Conservation (phyloP, 345 rosid genomes). For the Pistacia integerrima region DNA sequence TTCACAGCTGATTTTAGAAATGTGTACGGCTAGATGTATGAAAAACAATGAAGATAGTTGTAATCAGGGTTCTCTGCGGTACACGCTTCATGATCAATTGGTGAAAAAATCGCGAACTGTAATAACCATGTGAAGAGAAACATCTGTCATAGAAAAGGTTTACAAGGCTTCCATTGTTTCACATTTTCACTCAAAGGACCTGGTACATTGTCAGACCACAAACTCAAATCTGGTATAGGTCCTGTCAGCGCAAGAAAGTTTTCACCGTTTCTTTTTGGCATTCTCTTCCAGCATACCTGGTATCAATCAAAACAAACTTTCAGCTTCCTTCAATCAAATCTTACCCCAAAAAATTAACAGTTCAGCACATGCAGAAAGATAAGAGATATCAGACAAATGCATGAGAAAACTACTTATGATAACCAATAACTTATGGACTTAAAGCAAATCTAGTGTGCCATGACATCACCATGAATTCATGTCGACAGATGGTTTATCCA, state of each 20-base stretch:
- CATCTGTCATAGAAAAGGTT: constrained; percentile 22
- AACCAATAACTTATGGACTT: not conserved
- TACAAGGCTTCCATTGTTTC: constrained; percentile 65
- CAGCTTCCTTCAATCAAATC: not conserved
- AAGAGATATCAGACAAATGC: not conserved
- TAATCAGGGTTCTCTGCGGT: not conserved
- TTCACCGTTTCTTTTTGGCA: constrained; percentile 47
- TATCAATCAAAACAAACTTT: constrained; percentile 15
- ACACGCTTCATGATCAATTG: not conserved
- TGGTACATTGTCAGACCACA: constrained; percentile 68
- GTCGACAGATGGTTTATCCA: not conserved
- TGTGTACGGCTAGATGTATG: not conserved
- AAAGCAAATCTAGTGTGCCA: no score
- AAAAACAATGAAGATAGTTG: not conserved
- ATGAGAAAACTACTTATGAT: not conserved
- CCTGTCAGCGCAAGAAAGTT: constrained; percentile 79
- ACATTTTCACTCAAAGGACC: constrained; percentile 49
- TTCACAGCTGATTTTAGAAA: not conserved
- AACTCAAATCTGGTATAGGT: constrained; percentile 56
- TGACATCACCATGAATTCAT: not conserved
- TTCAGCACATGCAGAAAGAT: not conserved
- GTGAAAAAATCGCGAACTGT: not conserved
- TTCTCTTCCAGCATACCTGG: constrained; percentile 80
- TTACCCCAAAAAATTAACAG: not conserved
- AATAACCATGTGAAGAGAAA: constrained; percentile 7